Conservation (phyloP, 805 yeast species). For the Yarrowia bubula region DNA sequence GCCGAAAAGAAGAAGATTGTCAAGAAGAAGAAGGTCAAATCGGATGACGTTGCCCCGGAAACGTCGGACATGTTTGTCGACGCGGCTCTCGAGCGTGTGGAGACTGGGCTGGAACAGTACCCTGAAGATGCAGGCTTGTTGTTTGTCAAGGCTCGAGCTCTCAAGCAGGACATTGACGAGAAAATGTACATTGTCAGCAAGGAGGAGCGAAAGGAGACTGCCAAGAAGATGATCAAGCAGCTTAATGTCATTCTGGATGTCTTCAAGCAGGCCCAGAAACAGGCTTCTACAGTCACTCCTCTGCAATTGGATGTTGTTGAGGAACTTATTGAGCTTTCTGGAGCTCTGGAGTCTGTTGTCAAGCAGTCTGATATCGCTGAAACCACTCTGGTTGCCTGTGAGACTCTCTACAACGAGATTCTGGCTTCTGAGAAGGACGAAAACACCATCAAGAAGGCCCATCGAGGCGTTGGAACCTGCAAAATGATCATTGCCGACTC, state of each 20-base stretch:
- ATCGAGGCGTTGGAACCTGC: slow-evolving; percentile 39
- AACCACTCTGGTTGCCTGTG: not conserved
- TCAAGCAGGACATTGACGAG: slow-evolving; percentile 47
- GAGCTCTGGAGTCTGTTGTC: slow-evolving; percentile 53
- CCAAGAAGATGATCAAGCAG: not conserved
- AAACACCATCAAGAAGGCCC: slow-evolving; percentile 32
- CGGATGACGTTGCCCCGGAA: slow-evolving; percentile 31
- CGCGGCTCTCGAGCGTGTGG: slow-evolving; percentile 69
- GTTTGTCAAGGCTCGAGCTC: slow-evolving; percentile 52
- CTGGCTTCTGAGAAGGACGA: not conserved
- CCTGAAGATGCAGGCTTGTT: slow-evolving; percentile 49
- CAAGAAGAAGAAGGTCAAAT: slow-evolving; percentile 30
- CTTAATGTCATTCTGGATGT: slow-evolving; percentile 43
- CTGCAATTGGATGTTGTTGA: slow-evolving; percentile 52
- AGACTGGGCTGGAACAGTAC: slow-evolving; percentile 53
- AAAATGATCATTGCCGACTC: slow-evolving; percentile 38
- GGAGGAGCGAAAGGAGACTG: slow-evolving; percentile 5
- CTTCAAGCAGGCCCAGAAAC: slow-evolving; percentile 47
- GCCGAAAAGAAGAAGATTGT: slow-evolving; percentile 33
- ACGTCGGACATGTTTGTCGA: slow-evolving; percentile 57
- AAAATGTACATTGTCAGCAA: slow-evolving; percentile 25
- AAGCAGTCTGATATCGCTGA: slow-evolving; percentile 28
- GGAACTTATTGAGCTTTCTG: slow-evolving; percentile 49
- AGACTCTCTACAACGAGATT: slow-evolving; percentile 3
- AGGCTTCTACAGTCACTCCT: slow-evolving; percentile 9